Evolutionary conservation across 1,139 yeast genomes (phyloP), one percentile per base, ranked within the genome.

Genomic region (Kluyveromyces sp.): DNA sequence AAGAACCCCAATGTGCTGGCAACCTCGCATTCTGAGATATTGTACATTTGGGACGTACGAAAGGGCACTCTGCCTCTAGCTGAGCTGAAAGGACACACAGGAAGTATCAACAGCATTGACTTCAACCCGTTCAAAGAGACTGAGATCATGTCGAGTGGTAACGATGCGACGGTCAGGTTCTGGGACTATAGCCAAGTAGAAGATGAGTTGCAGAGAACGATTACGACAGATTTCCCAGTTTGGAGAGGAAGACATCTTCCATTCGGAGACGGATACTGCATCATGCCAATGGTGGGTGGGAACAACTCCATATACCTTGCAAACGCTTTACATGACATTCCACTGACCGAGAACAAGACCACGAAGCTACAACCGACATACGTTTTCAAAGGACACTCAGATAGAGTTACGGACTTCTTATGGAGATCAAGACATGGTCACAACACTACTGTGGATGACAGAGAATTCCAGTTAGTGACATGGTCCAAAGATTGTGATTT

Each of bases 401-500:
- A 85, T 40, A 84, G 92, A 2, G 81, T 89, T 17, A 81, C 82
- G 40, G 97, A 89, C 58, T 87, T 88, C 59, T 69, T 89, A 2
- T 89, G 96, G 96, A 69, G 96, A 52, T 68, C 78, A 7, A 68
- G 86, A 44, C 70, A 78, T 44, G 56, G 70, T 0, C 49, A 67
- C 6, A 73, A 72, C 15, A 61, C 73, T 1, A 68, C 65, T 6
- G 55, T 70, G 8, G 81, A 78, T 52, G 88, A 88, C 67, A 71
- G 88, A 45, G 95, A 87, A 49, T 88, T 76, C 57, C 96, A 89
- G 60, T 64, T 92, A 42, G 94, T 92, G 0, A 86, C 98, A 0
- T 92, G 97, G 96, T 83, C 95, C 0, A 80, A 85, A 49, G 98
- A 92, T 58, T 77, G 80, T 52, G 95, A 87, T 58, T 67, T 92